Base-by-base conservation (phyloP, 257 asterid species). In the Ophiorrhiza pumila region DNA sequence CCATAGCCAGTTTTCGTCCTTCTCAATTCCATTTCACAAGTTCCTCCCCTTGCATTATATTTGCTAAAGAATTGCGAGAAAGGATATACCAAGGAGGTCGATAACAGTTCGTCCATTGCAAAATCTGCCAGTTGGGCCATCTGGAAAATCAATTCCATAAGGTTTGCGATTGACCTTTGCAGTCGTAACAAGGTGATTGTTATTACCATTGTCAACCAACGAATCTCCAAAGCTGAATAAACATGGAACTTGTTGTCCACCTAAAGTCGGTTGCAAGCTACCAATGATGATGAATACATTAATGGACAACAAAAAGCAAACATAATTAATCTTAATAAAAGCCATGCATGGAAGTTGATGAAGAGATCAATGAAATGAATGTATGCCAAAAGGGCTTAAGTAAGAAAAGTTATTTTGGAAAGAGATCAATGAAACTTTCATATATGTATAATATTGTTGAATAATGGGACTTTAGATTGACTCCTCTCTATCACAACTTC, bases 61-160 rank as follows among this genome's bases (percentile, higher is more conserved):
- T n/a, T n/a, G n/a, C n/a, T n/a, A n/a, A n/a, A n/a, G n/a, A n/a
- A n/a, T n/a, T n/a, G n/a, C n/a, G 42, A 37, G 42, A 37, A 37
- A 37, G 42, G 42, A n/a, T n/a, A 22, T 67, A 89, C 92, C 85
- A 0, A 87, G 46, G n/a, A 50, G 76, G 74, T 87, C 92, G 8
- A 87, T 52, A 0, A 74, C 25, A n/a, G 71, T 87, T 3, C 23
- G 31, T 0, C 87, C 88, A 11, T 85, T 87, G 74, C 78, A 46
- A 73, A 89, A 89, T 65, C 96, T 65, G 31, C 92, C 91, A 1
- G 89, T 85, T 4, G 89, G 81, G 9, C 90, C 86, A 0, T 29
- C 72, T 0, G 85, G 83, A 70, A 34, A 87, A 78, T 89, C 96
- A 52, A 87, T 76, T 46, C 96, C 92, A 22, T 87, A 89, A 0